phyloP scores from a whole-genome alignment of 768 basidiomycete genomes.

The Calvatia gigantea region DNA sequence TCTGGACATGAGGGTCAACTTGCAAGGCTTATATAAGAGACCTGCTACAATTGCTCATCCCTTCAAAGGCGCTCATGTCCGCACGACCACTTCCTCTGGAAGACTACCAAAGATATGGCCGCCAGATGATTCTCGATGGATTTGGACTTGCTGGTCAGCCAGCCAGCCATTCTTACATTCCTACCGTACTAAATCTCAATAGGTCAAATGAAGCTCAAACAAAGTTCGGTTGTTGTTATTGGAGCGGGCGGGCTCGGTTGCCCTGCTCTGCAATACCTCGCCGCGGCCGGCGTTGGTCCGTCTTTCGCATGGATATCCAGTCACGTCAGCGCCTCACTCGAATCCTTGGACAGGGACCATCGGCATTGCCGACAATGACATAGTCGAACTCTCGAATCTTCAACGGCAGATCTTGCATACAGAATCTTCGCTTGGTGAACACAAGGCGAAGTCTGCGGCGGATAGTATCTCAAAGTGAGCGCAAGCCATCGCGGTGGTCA shows the following conservation, averaged over 20 bases:
- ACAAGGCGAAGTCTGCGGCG: slow-evolving; percentile 83
- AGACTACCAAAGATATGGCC: slow-evolving; percentile 89
- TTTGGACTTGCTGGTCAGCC: slow-evolving; percentile 78
- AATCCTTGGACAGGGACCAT: slow-evolving; percentile 58
- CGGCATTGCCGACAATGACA: slow-evolving; percentile 86
- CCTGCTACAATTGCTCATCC: too few species aligned
- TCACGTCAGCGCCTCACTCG: neutral
- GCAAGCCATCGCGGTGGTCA: neutral
- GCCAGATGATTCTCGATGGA: slow-evolving; percentile 93
- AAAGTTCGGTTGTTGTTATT: slow-evolving; percentile 77
- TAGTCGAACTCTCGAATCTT: slow-evolving; percentile 84
- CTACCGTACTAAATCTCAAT: slow-evolving; percentile 12
- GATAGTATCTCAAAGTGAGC: slow-evolving; percentile 59
- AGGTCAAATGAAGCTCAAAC: slow-evolving; percentile 84
- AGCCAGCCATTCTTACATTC: neutral
- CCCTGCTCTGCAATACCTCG: slow-evolving; percentile 92
- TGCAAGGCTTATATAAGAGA: slow-evolving; percentile 9
- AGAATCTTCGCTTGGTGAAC: slow-evolving; percentile 66
- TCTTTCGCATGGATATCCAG: neutral
- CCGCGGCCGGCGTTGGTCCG: slow-evolving; percentile 88
- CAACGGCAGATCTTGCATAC: slow-evolving; percentile 92
- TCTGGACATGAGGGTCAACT: neutral
- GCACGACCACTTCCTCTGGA: slow-evolving; percentile 34
- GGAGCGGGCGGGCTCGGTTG: slow-evolving; percentile 97
- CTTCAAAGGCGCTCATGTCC: neutral